Evolutionary conservation across 73 alveolate species (phyloP).

Genomic region (Effrenium voratum): DNA sequence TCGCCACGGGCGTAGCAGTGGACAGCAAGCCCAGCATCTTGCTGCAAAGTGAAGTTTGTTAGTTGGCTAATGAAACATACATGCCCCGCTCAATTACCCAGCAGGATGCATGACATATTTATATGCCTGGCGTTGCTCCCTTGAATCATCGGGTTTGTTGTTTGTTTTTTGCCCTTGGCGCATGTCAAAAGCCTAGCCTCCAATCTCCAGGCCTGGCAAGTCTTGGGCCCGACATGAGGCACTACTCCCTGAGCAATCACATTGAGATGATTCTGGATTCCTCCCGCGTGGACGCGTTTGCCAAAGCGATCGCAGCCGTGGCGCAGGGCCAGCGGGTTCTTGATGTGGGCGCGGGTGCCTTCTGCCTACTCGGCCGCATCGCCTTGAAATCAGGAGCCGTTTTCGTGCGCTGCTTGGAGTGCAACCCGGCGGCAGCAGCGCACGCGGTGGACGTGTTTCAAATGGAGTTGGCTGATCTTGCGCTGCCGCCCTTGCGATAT

Average conservation of each 20-base stretch:
- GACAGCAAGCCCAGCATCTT: too few relatives aligned
- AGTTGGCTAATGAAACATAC: too few relatives aligned
- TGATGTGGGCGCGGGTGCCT: slow-evolving; percentile 26
- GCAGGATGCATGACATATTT: too few relatives aligned
- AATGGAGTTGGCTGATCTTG: not conserved
- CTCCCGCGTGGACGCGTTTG: not conserved
- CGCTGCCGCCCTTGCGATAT: not conserved
- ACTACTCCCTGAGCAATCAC: not conserved
- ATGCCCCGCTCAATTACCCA: not conserved
- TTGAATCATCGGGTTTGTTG: too few relatives aligned
- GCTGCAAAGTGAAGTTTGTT: too few relatives aligned
- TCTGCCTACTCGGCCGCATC: not conserved
- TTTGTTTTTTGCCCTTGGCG: too few relatives aligned
- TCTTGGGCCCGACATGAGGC: too few relatives aligned
- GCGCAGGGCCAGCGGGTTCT: not conserved
- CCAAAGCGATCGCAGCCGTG: not conserved
- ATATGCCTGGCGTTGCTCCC: too few relatives aligned
- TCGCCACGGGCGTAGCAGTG: too few relatives aligned
- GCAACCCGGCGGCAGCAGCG: not conserved
- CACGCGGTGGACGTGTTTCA: not conserved
- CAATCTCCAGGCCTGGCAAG: too few relatives aligned
- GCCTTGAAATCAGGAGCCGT: slow-evolving; percentile 23
- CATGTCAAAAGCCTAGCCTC: too few relatives aligned
- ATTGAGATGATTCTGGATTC: not conserved
- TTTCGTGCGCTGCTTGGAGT: not conserved